Base-by-base conservation (phyloP, 345 rosid species). In the Carallia pectinifolia region DNA sequence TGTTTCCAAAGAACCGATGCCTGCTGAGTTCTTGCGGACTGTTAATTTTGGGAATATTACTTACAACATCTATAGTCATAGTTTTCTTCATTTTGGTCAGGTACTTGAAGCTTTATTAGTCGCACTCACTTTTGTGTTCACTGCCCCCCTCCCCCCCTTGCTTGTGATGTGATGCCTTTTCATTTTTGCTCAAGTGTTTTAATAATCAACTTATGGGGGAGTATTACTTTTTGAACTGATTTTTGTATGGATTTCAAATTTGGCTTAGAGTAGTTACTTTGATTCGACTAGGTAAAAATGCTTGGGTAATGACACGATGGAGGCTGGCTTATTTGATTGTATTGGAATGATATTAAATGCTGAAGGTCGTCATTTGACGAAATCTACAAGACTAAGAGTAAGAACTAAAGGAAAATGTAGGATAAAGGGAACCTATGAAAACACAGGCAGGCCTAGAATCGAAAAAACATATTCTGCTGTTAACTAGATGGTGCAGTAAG, bases 31-130 rank as follows among this genome's bases (percentile, higher is more conserved):
- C 68, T 84, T 87, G 19, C 85, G 84, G 65, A 74, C 78, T 13
- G 62, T 95, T 62, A 73, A 83, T 47, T 86, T 86, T 77, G 87
- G 89, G 63, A 87, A 87, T 74, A 39, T 71, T 64, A 76, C 91
- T 33, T 95, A 92, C 81, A 87, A 72, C 65, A 86, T 95, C 78
- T 91, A 87, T 68, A 92, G 96, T 82, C 93, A 95, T 71, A 95
- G 97, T 76, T 92, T 90, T 76, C 99, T 95, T 77, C 81, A 89
- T 74, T 85, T 82, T 65, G 99, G 97, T 53, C 97, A 83, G 97
- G 99, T 90, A 66, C n/a, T 4, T 64, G 61, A n/a, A 23, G 61
- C 58, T 48, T 7, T 18, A 61, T 48, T 69, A 53, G 10, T 58
- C 65, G n/a, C 58, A 13, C 62, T 68, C 58, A 31, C 12, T 33